Evolutionary conservation across 768 basidiomycete species (phyloP), one percentile per base, ranked within the genome.

Genomic region (Plicaturopsis crispa): DNA sequence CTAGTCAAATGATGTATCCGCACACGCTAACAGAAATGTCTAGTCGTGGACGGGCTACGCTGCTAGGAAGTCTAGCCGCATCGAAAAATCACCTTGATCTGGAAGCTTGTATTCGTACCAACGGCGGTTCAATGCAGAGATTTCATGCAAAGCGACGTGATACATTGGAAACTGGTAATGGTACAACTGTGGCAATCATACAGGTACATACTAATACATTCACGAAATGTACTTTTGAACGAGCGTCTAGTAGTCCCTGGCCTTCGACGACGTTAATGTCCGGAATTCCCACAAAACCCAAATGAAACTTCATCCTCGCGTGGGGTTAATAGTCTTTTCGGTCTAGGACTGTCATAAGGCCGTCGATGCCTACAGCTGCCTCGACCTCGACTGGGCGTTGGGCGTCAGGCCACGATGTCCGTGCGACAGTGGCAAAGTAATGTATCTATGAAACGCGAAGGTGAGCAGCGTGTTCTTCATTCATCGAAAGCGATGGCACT

Each of bases 41-140:
- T 48, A 94, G 92, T 90, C 88, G 20, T 98, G 94, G 94, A 87
- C 87, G 2, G 94, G 94, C 3, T 98, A 96, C 56, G 90, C 91
- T 2, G 65, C 72, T 57, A 70, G 91, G 40, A 51, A 72, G 11
- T 69, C 80, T 37, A 93, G 90, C 59, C 72, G 62, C 43, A 91
- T 96, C 26, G 71, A 69, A 31, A 84, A 79, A 54, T 59, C 58
- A 16, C 20, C 22, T 26, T 43, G 59, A 50, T 35, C 12, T 38
- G 31, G 35, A 35, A 20, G 24, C 36, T 35, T 47, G 34, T 30
- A 38, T 28, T 14, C 12, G 33, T 16, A 36, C 33, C 14, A 34
- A 31, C 31, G 21, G 36, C 47, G 23, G 26, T 42, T 48, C 33
- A 52, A 26, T 24, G 39, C 45, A 19, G 41, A 37, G 33, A 17